Percentiles rank a stretch among this genome's conserved stretches.
Conservation (phyloP, 1,284 basidiomycete genomes). For the Moesziomyces sp. region DNA sequence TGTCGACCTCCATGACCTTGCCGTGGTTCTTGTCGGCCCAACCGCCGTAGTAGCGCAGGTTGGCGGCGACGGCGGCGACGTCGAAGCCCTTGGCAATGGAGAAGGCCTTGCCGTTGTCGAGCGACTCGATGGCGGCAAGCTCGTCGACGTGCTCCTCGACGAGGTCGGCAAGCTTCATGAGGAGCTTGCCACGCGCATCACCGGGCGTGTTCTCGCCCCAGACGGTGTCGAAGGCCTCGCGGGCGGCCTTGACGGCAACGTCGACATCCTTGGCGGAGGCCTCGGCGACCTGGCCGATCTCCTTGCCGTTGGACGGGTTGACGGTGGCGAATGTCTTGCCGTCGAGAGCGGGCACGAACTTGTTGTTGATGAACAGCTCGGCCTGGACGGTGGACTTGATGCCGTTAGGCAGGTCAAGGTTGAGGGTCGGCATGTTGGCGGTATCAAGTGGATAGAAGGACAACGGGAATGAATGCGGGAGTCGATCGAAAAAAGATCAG, state of each 20-base stretch:
- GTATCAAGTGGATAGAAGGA: neutral
- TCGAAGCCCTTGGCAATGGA: conserved; percentile 76
- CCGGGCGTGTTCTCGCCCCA: conserved; percentile 72
- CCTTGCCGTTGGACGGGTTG: conserved; percentile 63
- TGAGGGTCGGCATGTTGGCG: conserved; percentile 51
- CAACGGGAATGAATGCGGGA: neutral
- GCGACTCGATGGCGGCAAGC: conserved; percentile 70
- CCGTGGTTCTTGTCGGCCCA: conserved; percentile 83
- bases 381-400: conserved; percentile 56
- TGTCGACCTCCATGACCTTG: conserved; percentile 83
- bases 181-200: conserved; percentile 74
- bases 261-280: conserved; percentile 64
- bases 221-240: conserved; percentile 53
- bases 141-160: conserved; percentile 80
- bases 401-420: conserved; percentile 64
- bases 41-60: conserved; percentile 75
- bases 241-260: conserved; percentile 60
- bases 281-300: conserved; percentile 62
- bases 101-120: conserved; percentile 86
- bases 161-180: conserved; percentile 77
- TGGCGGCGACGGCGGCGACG: conserved; percentile 75
- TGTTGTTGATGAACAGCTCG: conserved; percentile 65
- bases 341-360: conserved; percentile 59
- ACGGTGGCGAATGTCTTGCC: conserved; percentile 63
- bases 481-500: neutral